Base-by-base conservation (phyloP, 306 rosid species). In the Fagus crenata region DNA sequence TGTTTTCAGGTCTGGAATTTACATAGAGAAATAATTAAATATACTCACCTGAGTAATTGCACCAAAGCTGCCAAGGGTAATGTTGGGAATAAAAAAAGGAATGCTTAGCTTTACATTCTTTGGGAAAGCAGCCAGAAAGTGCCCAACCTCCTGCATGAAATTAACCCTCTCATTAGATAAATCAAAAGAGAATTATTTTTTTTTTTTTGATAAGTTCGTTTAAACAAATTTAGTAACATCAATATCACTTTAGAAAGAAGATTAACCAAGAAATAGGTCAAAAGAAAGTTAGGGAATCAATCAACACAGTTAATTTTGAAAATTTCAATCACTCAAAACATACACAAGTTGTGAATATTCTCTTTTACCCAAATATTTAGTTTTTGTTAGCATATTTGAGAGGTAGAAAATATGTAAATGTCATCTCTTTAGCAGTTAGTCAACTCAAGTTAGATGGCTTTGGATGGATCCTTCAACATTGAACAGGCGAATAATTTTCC, bases 101-200 rank as follows among this genome's bases (percentile, higher is more conserved):
- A 95, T 92, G 79, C 97, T 84, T 80, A 95, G 87, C 81, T 90
- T 92, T 42, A 95, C 93, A 89, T 90, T 92, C 81, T 86, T 95
- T 40, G 97, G 99, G 85, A 89, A 95, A 68, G 99, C 99, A 54
- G 96, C 92, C 55, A 95, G 84, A 83, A 90, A 84, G 85, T 95
- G 99, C 82, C 99, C 99, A 84, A 92, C 91, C 84, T 95, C 99
- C 99, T 95, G 93, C 91, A 87, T 6, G 64, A 54, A 37, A 75
- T 78, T 53, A 72, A 22, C 76, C 73, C 67, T 72, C 71, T 84
- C 65, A 81, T 79, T 56, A 18, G 69, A 79, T 31, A 49, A 33
- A 85, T 14, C 63, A 73, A 69, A 70, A 72, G 37, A 13, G 35
- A 72, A 73, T 12, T n/a, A n/a, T n/a, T n/a, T n/a, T n/a, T n/a